Conservation (phyloP, 116 monocot genomes). For the Trichopus zeylanicus region DNA sequence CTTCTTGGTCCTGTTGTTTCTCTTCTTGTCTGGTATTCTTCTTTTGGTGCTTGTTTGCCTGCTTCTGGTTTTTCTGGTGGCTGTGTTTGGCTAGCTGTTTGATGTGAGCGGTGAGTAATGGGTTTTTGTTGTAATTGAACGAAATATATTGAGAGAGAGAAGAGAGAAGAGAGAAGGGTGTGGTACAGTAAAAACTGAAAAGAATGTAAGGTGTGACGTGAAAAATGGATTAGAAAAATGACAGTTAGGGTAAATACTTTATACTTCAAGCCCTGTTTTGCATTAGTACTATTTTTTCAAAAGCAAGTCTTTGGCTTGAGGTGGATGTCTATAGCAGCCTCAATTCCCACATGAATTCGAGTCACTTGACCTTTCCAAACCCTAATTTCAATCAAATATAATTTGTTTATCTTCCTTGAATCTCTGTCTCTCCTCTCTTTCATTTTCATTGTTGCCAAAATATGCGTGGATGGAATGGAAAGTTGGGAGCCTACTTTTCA, state of each 20-base stretch:
- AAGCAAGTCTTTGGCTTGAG: no score
- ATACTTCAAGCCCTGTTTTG: no score
- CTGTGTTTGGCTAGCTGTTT: background rate
- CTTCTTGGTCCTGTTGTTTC: background rate
- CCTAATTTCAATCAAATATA: no score
- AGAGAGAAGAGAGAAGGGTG: background rate
- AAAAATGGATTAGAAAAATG: no score
- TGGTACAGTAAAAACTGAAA: background rate
- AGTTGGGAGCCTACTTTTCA: background rate
- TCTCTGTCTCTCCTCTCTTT: background rate
- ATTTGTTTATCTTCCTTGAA: no score
- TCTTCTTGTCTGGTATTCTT: background rate
- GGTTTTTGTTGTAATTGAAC: background rate
- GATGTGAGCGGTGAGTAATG: conserved; percentile 1
- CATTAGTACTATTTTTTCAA: no score
- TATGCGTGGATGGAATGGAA: background rate
- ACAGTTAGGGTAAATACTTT: background rate
- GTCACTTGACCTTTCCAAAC: background rate
- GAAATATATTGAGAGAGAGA: background rate
- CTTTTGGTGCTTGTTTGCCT: no score
- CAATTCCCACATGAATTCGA: background rate
- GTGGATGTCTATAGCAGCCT: no score
- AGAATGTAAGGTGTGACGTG: background rate
- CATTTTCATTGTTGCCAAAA: no score
- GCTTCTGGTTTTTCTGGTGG: background rate